Evolutionary conservation across 495 filamentous ascomycete species (phyloP).

Genomic region (Hypoxylon fuscum): DNA sequence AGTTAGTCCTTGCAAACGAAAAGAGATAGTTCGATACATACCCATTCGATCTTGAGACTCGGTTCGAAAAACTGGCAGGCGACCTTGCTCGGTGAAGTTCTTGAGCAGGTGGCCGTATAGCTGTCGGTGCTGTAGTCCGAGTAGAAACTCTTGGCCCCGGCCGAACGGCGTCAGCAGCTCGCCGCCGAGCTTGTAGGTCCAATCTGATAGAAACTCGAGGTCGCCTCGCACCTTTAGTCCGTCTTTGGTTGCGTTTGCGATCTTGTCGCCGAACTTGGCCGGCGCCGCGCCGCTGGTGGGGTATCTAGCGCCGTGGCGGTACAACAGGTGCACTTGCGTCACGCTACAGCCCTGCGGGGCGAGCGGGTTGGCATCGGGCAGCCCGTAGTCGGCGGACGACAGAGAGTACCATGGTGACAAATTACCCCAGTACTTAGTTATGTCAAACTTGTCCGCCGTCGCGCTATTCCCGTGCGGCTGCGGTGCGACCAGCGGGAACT

Average conservation of each 20-base stretch:
- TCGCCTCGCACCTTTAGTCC: conserved; percentile 54
- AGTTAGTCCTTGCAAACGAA: too few relatives aligned
- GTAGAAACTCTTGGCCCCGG: conserved; percentile 46
- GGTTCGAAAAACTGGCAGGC: conserved; percentile 50
- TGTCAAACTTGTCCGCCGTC: conserved; percentile 36
- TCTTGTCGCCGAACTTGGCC: conserved; percentile 41
- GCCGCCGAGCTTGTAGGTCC: conserved; percentile 61
- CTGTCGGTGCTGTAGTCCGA: conserved; percentile 52
- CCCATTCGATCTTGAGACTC: conserved; percentile 49
- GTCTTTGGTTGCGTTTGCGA: conserved; percentile 38
- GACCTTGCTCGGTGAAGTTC: conserved; percentile 47
- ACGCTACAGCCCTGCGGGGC: conserved; percentile 58
- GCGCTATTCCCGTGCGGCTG: conserved; percentile 32
- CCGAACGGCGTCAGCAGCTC: conserved; percentile 62
- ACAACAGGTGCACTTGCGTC: conserved; percentile 59
- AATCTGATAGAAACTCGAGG: conserved; percentile 60
- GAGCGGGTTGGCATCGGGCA: conserved; percentile 43
- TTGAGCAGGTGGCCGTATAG: conserved; percentile 56
- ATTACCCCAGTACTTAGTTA: conserved; percentile 45
- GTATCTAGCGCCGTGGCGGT: conserved; percentile 43
- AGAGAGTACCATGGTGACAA: conserved; percentile 46
- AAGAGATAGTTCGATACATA: too few relatives aligned
- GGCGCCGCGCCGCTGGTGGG: conserved; percentile 40
- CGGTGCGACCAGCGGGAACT: conserved; percentile 40
- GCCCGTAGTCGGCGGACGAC: conserved; percentile 41